Base-by-base conservation (phyloP, 2,329 filamentous ascomycete genomes). In the Stagonosporopsis tanaceti region DNA sequence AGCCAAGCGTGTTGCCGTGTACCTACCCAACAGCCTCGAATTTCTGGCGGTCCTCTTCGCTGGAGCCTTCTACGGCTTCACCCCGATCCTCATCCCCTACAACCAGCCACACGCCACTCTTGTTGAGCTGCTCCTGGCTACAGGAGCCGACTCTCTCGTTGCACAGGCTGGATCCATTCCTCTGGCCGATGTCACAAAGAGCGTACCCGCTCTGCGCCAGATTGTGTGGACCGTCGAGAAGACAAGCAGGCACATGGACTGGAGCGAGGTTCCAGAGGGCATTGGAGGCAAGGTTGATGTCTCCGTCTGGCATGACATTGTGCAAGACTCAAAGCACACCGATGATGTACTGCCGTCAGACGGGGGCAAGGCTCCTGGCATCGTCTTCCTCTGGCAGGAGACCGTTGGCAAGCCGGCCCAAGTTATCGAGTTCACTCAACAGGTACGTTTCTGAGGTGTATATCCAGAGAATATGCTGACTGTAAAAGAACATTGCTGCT, bases 201-300 rank as follows among this genome's bases (percentile, higher is more conserved):
- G 82, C 50, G 92, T 91, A 68, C 84, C 88, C 5, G 83, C 85
- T 35, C 83, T 99, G 42, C 88, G 75, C 60, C 87, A 93, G 65
- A 83, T 97, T 30, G 85, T 97, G 66, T 98, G 93, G 92, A 93
- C 97, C 12, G 92, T 96, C 5, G 94, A 97, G 68, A 86, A 92
- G 70, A 92, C 92, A 39, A 97, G 89, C 79, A 87, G 87, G 66
- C 94, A 98, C 73, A 90, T 99, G 84, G 93, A 97, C 77, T 99
- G 94, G 93, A 93, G 92, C 67, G 91, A 94, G 72, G 86, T 93
- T 2, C 93, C 93, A 11, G 85, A 89, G 70, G 89, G 90, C 48
- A 88, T 89, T 54, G 89, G 89, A 15, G 86, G 89, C 55, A 87
- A 84, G 60, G 82, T 96, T 59, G 90, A 90, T 53, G 90, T 97